Base-by-base conservation (phyloP, 768 basidiomycete species). In the Leccinellum albellum region DNA sequence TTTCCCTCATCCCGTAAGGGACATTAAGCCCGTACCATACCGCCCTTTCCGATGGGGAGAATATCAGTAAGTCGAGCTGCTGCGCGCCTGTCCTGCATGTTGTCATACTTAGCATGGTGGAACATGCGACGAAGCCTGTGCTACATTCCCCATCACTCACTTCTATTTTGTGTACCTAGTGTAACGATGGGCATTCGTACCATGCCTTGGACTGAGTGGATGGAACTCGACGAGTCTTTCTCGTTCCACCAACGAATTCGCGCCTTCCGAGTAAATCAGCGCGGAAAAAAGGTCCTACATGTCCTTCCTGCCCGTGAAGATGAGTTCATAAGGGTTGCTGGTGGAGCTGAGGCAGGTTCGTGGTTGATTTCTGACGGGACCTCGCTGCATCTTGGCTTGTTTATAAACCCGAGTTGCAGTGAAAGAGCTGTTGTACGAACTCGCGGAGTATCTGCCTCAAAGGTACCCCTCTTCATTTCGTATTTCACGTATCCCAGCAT, bases 141-240 rank as follows among this genome's bases (percentile, higher is more conserved):
- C 31, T 6, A 21, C 4, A 12, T 29, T 31, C 10, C 9, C 2
- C 21, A 5, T 64, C 3, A n/a, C 56, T 64, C 17, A 61, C 17
- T 3, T 21, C 52, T 24, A 4, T 14, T 48, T 17, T 2, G 6
- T 32, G 47, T 40, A 13, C 17, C 7, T 50, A 88, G 86, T 59
- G 79, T 88, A 21, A 89, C 86, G 29, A 89, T 89, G 87, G 87
- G 85, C 58, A 82, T 88, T 62, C 79, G 84, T 24, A 76, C 70
- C 49, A 88, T 91, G 87, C 75, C 75, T 8, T 91, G 85, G 84
- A 75, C 79, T 17, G 82, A 87, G 51, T 91, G 89, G 88, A 84
- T 89, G 52, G 87, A 91, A 74, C 76, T 89, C 31, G 88, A 90
- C 70, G 75, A 80, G 53, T 75, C 82, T 50, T 87, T 83, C 64